These are phyloP conservation scores for Trichophyton schoenleinii DNA, from an alignment of 2,329 filamentous ascomycete genomes.

Conservation along the genomic window DNA sequence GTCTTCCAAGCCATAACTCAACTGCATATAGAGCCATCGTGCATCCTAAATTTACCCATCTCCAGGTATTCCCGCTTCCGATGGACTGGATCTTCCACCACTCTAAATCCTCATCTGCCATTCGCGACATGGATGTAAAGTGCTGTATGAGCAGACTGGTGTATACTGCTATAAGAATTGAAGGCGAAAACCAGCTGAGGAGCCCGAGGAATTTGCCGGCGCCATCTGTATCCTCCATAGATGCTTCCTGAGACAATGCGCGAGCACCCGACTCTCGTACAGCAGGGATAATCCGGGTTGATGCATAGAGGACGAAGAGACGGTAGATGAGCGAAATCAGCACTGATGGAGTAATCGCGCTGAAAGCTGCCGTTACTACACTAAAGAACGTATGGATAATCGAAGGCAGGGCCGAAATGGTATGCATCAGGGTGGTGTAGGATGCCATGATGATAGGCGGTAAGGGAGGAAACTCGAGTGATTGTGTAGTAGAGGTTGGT, in stretches of 20 bases:
- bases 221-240: slow-evolving; percentile 71
- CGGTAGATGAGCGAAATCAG: slow-evolving; percentile 91
- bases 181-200: slow-evolving; percentile 87
- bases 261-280: slow-evolving; percentile 75
- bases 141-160: slow-evolving; percentile 92
- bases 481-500: slow-evolving; percentile 43
- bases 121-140: slow-evolving; percentile 59
- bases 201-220: slow-evolving; percentile 70
- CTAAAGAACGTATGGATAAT: slow-evolving; percentile 73
- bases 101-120: slow-evolving; percentile 49
- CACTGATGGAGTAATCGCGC: slow-evolving; percentile 89
- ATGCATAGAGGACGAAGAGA: slow-evolving; percentile 87
- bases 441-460: slow-evolving; percentile 98
- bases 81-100: slow-evolving; percentile 81
- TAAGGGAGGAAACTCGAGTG: slow-evolving; percentile 71
- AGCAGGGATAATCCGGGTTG: slow-evolving; percentile 88
- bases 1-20: slow-evolving; percentile 72
- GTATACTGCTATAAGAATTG: slow-evolving; percentile 89
- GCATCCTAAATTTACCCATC: slow-evolving; percentile 82
- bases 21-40: slow-evolving; percentile 86
- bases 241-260: slow-evolving; percentile 71
- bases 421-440: slow-evolving; percentile 79
- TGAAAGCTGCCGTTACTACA: slow-evolving; percentile 80
- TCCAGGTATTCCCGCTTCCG: slow-evolving; percentile 74
- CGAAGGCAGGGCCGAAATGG: slow-evolving; percentile 68